Evolutionary conservation across 2,329 filamentous ascomycete species (phyloP).

Genomic region (Diplodia mutila): DNA sequence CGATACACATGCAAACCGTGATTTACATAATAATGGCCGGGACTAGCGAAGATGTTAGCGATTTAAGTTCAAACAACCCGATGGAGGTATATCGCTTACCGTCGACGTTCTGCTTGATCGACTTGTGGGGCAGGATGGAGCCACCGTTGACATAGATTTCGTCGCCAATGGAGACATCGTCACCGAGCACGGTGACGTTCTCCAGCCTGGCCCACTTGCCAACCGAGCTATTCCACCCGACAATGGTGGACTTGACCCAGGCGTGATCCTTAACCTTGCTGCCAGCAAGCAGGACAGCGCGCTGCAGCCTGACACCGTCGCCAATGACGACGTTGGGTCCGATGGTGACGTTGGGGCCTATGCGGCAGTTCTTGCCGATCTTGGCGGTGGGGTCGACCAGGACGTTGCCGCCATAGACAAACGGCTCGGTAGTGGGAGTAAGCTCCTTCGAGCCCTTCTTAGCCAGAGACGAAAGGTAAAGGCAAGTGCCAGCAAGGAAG

Average conservation of each 20-base stretch:
- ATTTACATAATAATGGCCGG: constrained; percentile 54
- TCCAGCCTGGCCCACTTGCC: constrained; percentile 95
- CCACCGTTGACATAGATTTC: constrained; percentile 99
- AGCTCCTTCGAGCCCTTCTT: constrained; percentile 90
- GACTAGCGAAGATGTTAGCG: constrained; percentile 36
- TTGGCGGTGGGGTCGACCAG: constrained; percentile 91
- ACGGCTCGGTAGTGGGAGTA: constrained; percentile 72
- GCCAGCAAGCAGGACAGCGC: constrained; percentile 84
- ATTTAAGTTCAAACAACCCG: not conserved
- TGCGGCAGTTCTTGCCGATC: constrained; percentile 98
- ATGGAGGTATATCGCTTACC: constrained; percentile 35
- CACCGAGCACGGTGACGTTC: constrained; percentile 96
- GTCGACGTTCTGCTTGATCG: constrained; percentile 97
- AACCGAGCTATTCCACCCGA: constrained; percentile 96
- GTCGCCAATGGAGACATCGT: constrained; percentile 96
- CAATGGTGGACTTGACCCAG: constrained; percentile 98
- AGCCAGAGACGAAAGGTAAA: constrained; percentile 90
- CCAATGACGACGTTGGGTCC: constrained; percentile 90
- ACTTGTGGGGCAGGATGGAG: constrained; percentile 95
- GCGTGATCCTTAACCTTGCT: constrained; percentile 98
- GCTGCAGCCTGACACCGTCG: constrained; percentile 90
- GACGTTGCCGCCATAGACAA: constrained; percentile 91
- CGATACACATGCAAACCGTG: not conserved
- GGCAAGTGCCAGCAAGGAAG: constrained; percentile 92
- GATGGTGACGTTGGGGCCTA: constrained; percentile 95